Evolutionary conservation across 805 yeast genomes (phyloP).

Genomic region (Saccharomycopsis schoenii): DNA sequence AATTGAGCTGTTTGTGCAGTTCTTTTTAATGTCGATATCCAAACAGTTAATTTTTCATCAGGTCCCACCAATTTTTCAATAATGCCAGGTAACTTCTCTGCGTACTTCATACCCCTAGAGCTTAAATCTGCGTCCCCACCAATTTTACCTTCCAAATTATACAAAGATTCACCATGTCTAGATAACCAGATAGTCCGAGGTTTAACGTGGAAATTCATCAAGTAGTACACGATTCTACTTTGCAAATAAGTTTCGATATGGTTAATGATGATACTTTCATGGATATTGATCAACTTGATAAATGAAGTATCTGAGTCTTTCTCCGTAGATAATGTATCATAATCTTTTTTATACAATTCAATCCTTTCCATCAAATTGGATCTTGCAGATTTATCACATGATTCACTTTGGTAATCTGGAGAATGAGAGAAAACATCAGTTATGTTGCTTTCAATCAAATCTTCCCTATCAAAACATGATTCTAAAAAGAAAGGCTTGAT

Average conservation of each 20-base stretch:
- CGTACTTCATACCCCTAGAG: constrained; percentile 63
- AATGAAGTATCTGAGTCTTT: constrained; percentile 63
- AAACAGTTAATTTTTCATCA: constrained; percentile 58
- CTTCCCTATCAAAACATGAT: constrained; percentile 80
- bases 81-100: constrained; percentile 64
- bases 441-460: constrained; percentile 67
- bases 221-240: constrained; percentile 86
- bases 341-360: constrained; percentile 57
- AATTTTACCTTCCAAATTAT: constrained; percentile 85
- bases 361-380: constrained; percentile 68
- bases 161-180: constrained; percentile 91
- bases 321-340: constrained; percentile 61
- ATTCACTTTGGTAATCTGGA: constrained; percentile 66
- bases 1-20: constrained; percentile 66
- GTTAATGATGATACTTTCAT: constrained; percentile 81
- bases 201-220: constrained; percentile 89
- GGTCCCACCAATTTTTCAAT: constrained; percentile 30
- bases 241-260: constrained; percentile 81
- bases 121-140: constrained; percentile 90
- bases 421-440: constrained; percentile 79
- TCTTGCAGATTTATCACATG: constrained; percentile 56
- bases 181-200: constrained; percentile 90
- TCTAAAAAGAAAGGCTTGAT: constrained; percentile 91
- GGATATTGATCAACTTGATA: constrained; percentile 79
- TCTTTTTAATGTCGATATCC: constrained; percentile 83